Evolutionary conservation across 2,329 filamentous ascomycete species (phyloP).

Genomic region (Daldinia sp.): DNA sequence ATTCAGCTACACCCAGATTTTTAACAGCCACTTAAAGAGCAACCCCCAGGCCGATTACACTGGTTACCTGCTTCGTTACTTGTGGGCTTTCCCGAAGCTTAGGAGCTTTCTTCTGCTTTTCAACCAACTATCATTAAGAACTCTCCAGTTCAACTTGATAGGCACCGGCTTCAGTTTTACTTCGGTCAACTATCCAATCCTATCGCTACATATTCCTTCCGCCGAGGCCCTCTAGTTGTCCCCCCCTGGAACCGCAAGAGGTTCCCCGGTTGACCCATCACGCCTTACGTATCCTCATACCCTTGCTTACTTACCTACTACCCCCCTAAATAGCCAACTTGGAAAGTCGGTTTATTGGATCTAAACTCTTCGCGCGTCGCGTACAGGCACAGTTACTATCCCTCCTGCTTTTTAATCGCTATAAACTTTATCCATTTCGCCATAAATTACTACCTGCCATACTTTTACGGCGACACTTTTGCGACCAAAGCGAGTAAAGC

Average conservation of each 20-base stretch:
- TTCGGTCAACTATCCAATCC: slow-evolving; percentile 31
- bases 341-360: slow-evolving; percentile 34
- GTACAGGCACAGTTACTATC: slow-evolving; percentile 35
- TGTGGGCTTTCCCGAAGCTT: slow-evolving; percentile 27
- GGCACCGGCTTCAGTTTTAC: slow-evolving; percentile 15
- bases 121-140: slow-evolving; percentile 19
- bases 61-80: slow-evolving; percentile 6
- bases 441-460: not conserved
- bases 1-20: slow-evolving; percentile 33
- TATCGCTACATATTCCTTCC: slow-evolving; percentile 25
- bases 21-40: slow-evolving; percentile 16
- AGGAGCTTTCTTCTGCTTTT: slow-evolving; percentile 12
- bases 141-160: slow-evolving; percentile 25
- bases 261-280: slow-evolving; percentile 37
- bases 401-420: not conserved
- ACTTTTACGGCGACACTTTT: slow-evolving; percentile 17
- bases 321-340: slow-evolving; percentile 19
- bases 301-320: slow-evolving; percentile 25
- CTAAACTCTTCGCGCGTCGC: slow-evolving; percentile 38
- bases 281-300: slow-evolving; percentile 32
- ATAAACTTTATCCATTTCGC: not conserved
- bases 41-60: slow-evolving; percentile 3
- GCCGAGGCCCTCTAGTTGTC: slow-evolving; percentile 28
- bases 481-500: slow-evolving; percentile 2
- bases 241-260: slow-evolving; percentile 30